Evolutionary conservation across 768 basidiomycete species (phyloP), one percentile per base, ranked within the genome.

Genomic region (Mycena crocata): DNA sequence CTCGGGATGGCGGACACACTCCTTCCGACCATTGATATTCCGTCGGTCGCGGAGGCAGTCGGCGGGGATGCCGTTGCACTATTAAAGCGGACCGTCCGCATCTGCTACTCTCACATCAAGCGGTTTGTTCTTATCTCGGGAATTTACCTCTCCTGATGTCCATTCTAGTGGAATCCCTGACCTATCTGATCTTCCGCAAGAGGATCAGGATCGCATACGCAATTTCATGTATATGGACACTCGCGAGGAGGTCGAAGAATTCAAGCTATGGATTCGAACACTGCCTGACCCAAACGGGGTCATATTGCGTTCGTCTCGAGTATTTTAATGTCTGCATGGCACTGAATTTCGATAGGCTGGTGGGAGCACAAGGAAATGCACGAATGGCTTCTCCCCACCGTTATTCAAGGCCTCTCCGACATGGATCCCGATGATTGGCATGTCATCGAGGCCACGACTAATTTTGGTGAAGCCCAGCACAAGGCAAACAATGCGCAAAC

Each of bases 381-480:
- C 31, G 3, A 40, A 12, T 60, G 58, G 58, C 46, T 50, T 49
- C 44, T 48, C 24, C 58, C 58, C 34, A 42, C 21, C 39, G 13
- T 49, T 26, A 49, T 49, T 26, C 58, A 60, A 26, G 35, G 30
- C 24, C 58, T 60, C 26, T 60, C 58, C 31, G 34, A 49, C 31
- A 60, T 60, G 19, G 32, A 10, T 6, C 45, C 28, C 44, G 46
- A 48, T 37, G 45, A 49, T 32, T 60, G 58, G 58, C 30, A 60
- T 26, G 40, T 49, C 30, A 48, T 60, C 26, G n/a, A 21, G 32
- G n/a, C 64, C 23, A 65, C 30, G 34, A 65, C 64, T 8, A 65
- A 65, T 21, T 17, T 51, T 14, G 64, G 64, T 19, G 64, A 65
- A 52, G 64, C 44, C 26, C 56, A 65, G 50, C 64, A 65, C 44